phyloP scores from a whole-genome alignment of 108 stramenopile genomes.

The Mediolabrus comicus region DNA sequence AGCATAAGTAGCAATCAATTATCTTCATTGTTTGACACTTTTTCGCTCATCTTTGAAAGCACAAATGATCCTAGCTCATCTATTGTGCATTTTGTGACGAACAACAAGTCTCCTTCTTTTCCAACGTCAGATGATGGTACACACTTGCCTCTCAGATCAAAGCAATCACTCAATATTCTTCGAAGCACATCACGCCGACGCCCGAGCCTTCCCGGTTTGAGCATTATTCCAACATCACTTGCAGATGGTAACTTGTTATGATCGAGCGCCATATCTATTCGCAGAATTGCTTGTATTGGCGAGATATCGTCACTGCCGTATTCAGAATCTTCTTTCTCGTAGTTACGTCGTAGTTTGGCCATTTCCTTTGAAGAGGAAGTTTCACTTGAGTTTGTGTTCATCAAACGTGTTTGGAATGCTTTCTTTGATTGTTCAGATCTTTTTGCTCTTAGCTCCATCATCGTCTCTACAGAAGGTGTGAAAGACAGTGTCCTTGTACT shows the following conservation, averaged over 20 bases:
- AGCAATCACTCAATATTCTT: conserved; percentile 61
- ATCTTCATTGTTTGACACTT: neutral
- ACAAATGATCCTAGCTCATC: conserved; percentile 54
- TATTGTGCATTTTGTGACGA: conserved; percentile 50
- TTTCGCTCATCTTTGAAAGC: conserved; percentile 28
- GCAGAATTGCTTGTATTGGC: conserved; percentile 53
- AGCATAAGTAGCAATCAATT: neutral
- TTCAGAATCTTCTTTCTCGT: neutral
- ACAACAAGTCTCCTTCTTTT: conserved; percentile 17
- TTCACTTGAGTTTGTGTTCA: conserved; percentile 35
- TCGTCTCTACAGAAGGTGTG: conserved; percentile 26
- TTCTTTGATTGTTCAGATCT: conserved; percentile 53
- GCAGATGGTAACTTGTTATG: conserved; percentile 30
- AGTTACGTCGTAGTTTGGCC: conserved; percentile 13
- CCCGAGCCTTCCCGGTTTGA: conserved; percentile 48
- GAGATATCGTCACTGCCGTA: conserved; percentile 11
- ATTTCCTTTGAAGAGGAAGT: conserved; percentile 2
- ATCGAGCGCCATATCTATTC: conserved; percentile 62
- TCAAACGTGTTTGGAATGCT: conserved; percentile 53
- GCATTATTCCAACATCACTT: conserved; percentile 59
- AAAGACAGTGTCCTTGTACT: conserved; percentile 21
- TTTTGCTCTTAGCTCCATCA: conserved; percentile 19
- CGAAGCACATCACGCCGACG: conserved; percentile 51
- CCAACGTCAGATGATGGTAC: conserved; percentile 38
- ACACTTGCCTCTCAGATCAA: conserved; percentile 71